Evolutionary conservation across 345 rosid genomes (phyloP), one percentile per base, ranked within the genome.

Genomic region (Lenwebbia sp.): DNA sequence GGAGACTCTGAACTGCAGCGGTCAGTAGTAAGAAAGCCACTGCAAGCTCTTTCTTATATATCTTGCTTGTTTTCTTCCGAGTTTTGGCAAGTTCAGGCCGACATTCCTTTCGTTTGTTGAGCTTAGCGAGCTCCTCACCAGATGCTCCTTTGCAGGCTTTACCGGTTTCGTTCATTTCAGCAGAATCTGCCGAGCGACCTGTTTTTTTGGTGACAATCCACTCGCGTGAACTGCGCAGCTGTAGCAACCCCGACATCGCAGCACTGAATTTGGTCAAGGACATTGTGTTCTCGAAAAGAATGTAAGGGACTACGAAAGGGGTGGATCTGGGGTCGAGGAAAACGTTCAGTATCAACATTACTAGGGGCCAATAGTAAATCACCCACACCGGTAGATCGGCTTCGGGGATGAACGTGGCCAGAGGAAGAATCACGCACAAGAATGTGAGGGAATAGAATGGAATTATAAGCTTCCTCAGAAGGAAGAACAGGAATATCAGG

Each of bases 161-260:
- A 26, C 82, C 22, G 15, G 62, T 52, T 37, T 74, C 19, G 75
- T 23, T 85, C 88, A 8, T 49, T 12, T n/a, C 83, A 70, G 78
- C 47, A 37, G 47, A 70, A 19, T 70, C 53, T 23, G 75, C 22
- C 17, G 51, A 70, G 30, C 60, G 83, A 19, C 88, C 86, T 1
- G 86, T 60, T 62, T 87, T 87, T 22, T 87, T 87, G 62, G 88
- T 87, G 51, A 84, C 88, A 1, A 87, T 82, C 88, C 88, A 87
- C 58, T 87, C 86, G 11, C 25, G 84, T 3, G 86, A 70, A 55
- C 85, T 83, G 23, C 86, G 83, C 7, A 87, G 86, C 83, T 55
- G 86, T 30, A 83, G 56, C 65, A 87, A 62, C 44, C 88, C 88
- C 15, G 86, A 87, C 3, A 84, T 58, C n/a, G 55, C 74, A 1